Conservation (phyloP, 306 rosid species). For the Inga oerstediana region DNA sequence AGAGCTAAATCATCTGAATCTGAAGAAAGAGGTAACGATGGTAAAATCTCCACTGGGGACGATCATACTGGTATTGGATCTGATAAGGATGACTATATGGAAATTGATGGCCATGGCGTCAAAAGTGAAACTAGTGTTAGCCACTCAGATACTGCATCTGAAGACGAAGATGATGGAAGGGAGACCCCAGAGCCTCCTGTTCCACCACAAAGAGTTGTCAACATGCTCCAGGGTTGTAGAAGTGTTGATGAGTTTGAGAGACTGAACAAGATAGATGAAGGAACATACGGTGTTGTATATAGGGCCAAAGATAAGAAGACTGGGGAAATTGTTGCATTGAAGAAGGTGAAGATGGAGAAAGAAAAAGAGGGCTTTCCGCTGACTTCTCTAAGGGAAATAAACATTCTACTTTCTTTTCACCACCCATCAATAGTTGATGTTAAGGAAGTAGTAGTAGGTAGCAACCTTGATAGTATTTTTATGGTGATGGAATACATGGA, state of each 20-base stretch:
- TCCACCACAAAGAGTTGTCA: conserved; percentile 71
- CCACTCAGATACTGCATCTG: conserved; percentile 63
- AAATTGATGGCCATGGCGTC: conserved; percentile 57
- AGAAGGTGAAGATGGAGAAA: conserved; percentile 99
- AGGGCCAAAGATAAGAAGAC: conserved; percentile 93
- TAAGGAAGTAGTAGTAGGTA: conserved; percentile 98
- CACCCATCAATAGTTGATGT: conserved; percentile 96
- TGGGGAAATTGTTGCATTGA: conserved; percentile 92
- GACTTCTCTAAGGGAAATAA: conserved; percentile 99
- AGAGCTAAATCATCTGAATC: conserved; percentile 72
- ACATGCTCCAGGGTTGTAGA: conserved; percentile 99
- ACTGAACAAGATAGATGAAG: conserved; percentile 95
- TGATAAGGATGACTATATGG: conserved; percentile 73
- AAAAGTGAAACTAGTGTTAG: conserved; percentile 55
- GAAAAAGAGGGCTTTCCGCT: conserved; percentile 97
- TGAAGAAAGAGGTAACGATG: conserved; percentile 56
- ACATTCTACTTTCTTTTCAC: conserved; percentile 96
- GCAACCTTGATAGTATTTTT: conserved; percentile 97
- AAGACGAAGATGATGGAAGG: conserved; percentile 56
- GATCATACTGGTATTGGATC: conserved; percentile 54
- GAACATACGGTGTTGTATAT: conserved; percentile 98
- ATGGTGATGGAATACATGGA: conserved; percentile 99
- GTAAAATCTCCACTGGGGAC: conserved; percentile 67
- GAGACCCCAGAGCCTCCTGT: conserved; percentile 61
- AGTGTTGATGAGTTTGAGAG: conserved; percentile 99